phyloP scores from a whole-genome alignment of 192 early-diverging fungal genomes.

The Gigaspora rosea region DNA sequence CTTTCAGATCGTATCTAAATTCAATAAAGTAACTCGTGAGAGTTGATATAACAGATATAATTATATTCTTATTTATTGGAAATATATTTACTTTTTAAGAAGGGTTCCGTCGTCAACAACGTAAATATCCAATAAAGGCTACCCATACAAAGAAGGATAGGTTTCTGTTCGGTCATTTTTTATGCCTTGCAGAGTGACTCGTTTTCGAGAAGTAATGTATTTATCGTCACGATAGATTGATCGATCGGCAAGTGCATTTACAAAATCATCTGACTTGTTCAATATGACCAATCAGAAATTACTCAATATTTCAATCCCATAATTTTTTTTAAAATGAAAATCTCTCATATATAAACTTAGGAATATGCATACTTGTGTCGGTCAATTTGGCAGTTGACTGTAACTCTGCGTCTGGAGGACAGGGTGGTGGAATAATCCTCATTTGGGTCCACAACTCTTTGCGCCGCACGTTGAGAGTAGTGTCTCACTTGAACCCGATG shows the following conservation, averaged over 20 bases:
- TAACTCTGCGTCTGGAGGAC: conserved; percentile 30
- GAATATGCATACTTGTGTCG: background rate
- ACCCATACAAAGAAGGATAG: conserved; percentile 82
- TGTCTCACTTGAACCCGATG: conserved; percentile 47
- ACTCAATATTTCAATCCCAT: no score
- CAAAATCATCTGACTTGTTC: no score
- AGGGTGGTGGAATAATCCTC: conserved; percentile 24
- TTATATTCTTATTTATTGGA: background rate
- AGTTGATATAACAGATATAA: background rate
- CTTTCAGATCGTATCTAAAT: conserved; percentile 72
- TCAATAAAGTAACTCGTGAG: background rate
- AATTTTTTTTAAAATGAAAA: no score
- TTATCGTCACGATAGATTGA: no score
- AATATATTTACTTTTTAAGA: no score
- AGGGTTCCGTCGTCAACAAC: conserved; percentile 72
- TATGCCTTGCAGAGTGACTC: no score
- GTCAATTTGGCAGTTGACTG: conserved; percentile 31
- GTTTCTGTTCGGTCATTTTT: background rate
- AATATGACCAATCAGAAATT: no score
- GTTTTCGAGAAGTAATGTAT: no score
- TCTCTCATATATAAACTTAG: no score
- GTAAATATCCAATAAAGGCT: conserved; percentile 98
- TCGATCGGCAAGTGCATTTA: no score
- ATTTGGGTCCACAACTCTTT: conserved; percentile 4
- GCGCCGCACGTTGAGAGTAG: conserved; percentile 38